Percentiles rank a stretch among this genome's conserved stretches.
These are phyloP conservation scores for Pestalotiopsis sp. DNA, from an alignment of 2,329 filamentous ascomycete genomes.

Conservation along the genomic window DNA sequence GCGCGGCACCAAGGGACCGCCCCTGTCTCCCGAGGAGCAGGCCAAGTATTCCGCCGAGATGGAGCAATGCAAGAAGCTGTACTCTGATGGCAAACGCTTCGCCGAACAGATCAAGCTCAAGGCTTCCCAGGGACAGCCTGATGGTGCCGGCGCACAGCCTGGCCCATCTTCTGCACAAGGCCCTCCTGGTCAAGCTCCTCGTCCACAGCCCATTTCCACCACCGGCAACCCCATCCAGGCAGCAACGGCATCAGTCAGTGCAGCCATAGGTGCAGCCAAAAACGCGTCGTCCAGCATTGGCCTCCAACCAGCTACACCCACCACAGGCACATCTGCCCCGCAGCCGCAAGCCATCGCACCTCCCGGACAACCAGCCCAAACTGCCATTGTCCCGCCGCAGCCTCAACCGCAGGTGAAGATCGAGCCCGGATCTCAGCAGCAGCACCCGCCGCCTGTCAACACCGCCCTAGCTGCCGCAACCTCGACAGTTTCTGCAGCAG, in stretches of 20 bases:
- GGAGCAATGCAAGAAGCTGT: neutral
- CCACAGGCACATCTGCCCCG: constrained; percentile 16
- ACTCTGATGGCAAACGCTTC: neutral
- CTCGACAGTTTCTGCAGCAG: constrained; percentile 38
- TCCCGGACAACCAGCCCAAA: constrained; percentile 23
- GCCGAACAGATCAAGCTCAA: neutral
- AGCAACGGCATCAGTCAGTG: constrained; percentile 31
- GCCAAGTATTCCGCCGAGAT: neutral
- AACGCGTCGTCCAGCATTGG: constrained; percentile 28
- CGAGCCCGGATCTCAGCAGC: constrained; percentile 31
- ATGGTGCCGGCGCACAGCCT: neutral
- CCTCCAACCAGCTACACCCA: constrained; percentile 23
- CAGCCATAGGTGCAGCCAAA: constrained; percentile 33
- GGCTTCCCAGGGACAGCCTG: constrained; percentile 17
- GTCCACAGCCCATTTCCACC: constrained; percentile 23
- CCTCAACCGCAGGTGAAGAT: constrained; percentile 32
- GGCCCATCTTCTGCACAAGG: constrained; percentile 19
- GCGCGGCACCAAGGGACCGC: constrained; percentile 22
- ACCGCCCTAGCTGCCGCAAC: constrained; percentile 42
- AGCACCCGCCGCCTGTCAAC: constrained; percentile 46
- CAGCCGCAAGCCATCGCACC: constrained; percentile 25
- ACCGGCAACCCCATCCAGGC: constrained; percentile 28
- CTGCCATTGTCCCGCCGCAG: constrained; percentile 19
- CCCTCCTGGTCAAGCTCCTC: constrained; percentile 9
- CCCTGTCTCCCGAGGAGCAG: constrained; percentile 20